Base-by-base conservation (phyloP, 2,329 filamentous ascomycete genomes). In the Geosmithia flava region DNA sequence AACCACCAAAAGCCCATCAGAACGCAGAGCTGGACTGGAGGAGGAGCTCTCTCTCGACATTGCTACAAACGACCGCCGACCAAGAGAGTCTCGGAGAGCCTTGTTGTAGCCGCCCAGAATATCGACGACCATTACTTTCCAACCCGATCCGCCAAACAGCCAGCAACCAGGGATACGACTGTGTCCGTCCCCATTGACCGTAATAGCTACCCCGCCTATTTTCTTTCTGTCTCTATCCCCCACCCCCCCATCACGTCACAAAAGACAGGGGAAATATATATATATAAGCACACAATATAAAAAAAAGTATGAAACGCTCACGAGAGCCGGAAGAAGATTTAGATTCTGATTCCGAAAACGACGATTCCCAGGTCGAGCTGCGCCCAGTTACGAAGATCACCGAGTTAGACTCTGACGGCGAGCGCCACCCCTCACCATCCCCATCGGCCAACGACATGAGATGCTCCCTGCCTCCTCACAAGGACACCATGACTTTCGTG, bases 391-490 rank as follows among this genome's bases (percentile, higher is more conserved):
- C 72, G 49, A 87, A 86, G 61, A 69, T 82, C 53, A 61, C 71
- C 51, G 78, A 81, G 54, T 66, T 87, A 52, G 81, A 85, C 44
- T 62, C 59, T 16, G 60, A 59, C 53, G 5, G 58, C 44, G 13
- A 27, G 5, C 10, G 43, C 43, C 29, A 30, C 43, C 43, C 13
- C 23, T 27, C 8, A 4, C 8, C 23, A 27, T 20, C 6, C 20
- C 13, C 43, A 37, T 13, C 46, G 27, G 57, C 41, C 59, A 59
- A 60, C 50, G 53, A 63, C 49, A 95, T 96, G 78, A 79, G 72
- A 65, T 97, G 91, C 68, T 80, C 78, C 19, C 72, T 97, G 20
- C 87, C 90, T 47, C 87, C 87, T 44, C 90, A 96, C 65, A 74
- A 70, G 54, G 76, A 83, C 51, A 71, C 80, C 2, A 59, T 93